phyloP scores from a whole-genome alignment of 2,329 filamentous ascomycete genomes.

The Gnomoniopsis sp. region DNA sequence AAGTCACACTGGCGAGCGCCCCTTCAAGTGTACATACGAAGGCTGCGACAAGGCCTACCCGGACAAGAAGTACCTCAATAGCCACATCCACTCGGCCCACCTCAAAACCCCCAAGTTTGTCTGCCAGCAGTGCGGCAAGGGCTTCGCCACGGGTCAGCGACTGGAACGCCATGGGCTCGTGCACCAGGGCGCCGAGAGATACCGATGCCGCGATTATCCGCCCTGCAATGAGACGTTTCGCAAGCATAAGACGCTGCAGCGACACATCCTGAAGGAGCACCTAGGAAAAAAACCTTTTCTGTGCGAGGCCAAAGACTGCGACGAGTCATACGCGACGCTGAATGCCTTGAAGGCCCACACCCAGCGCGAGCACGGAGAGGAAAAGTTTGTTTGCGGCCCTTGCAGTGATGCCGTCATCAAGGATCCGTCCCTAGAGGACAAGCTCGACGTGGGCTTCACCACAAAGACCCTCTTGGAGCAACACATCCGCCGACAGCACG shows the following conservation, averaged over 20 bases:
- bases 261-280: constrained; percentile 77
- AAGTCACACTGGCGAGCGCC: constrained; percentile 81
- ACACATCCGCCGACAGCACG: constrained; percentile 71
- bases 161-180: constrained; percentile 74
- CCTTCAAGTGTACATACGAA: constrained; percentile 67
- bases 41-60: constrained; percentile 81
- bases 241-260: constrained; percentile 81
- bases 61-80: constrained; percentile 79
- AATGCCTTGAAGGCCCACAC: constrained; percentile 69
- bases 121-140: constrained; percentile 75
- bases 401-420: constrained; percentile 46
- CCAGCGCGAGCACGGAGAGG: constrained; percentile 64
- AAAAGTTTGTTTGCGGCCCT: constrained; percentile 73
- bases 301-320: constrained; percentile 62
- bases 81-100: constrained; percentile 82
- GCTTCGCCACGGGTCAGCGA: constrained; percentile 75
- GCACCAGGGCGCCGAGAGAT: constrained; percentile 74
- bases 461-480: constrained; percentile 68
- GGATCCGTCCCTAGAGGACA: constrained; percentile 20
- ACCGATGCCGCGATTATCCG: constrained; percentile 66
- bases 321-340: constrained; percentile 69
- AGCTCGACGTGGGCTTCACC: constrained; percentile 56
- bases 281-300: constrained; percentile 67
- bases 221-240: constrained; percentile 77
- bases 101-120: constrained; percentile 65